Base-by-base conservation (phyloP, 768 basidiomycete genomes). In the Paxillus ammoniavirescens region DNA sequence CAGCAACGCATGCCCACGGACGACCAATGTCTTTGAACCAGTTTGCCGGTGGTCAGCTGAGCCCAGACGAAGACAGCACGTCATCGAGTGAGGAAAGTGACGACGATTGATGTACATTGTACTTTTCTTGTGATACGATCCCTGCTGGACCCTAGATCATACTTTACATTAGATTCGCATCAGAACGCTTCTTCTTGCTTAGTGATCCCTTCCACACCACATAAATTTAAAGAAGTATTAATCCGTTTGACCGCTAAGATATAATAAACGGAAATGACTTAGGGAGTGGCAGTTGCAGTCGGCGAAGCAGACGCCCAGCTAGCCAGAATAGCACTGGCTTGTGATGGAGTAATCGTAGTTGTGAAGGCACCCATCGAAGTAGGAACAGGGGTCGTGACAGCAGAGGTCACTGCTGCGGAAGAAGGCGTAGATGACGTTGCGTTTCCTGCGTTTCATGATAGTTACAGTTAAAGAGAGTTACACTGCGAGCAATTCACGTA, bases 11-110 rank as follows among this genome's bases (percentile, higher is more conserved):
- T 37, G 52, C 55, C 31, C 40, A 52, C 31, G 61, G 65, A 41
- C 67, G 65, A 35, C 82, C 81, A 12, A 74, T 84, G 30, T 82
- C 83, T 31, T 55, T 83, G 54, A 77, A 77, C 54, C 72, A 75
- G 54, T 75, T 79, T 54, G 82, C 74, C 8, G 77, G 72, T 42
- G 77, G 73, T 45, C 64, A 61, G 64, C 62, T 66, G 59, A 72
- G 68, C 41, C 71, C 57, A 35, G 72, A 75, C 33, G 77, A 80
- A 28, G 80, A 81, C 47, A 81, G 79, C 38, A 80, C 77, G 52
- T 76, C 77, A 15, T 77, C 78, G 8, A 82, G 80, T 56, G 73
- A 82, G 26, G 81, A 83, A 2, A 81, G 77, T 59, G 82, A 83
- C 53, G 79, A 80, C 47, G 76, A 81, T 56, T 80, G 62, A 63